phyloP scores from a whole-genome alignment of 192 early-diverging fungal species.

The Rhizophagus clarus region DNA sequence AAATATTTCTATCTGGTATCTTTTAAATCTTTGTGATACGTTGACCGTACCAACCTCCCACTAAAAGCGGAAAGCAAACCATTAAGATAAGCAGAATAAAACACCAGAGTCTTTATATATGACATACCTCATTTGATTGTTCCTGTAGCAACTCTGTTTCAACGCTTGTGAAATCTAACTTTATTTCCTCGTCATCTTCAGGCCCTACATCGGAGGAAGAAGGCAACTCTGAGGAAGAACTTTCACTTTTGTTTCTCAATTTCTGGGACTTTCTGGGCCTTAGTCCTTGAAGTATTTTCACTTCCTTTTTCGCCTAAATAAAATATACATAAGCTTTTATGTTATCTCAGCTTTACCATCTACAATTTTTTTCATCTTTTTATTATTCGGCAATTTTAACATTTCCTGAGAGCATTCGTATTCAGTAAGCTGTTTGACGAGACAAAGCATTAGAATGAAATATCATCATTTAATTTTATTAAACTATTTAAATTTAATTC shows the following conservation, averaged over 20 bases:
- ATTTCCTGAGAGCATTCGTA: too few relatives aligned
- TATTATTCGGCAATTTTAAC: too few relatives aligned
- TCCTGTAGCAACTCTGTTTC: conserved; percentile 10
- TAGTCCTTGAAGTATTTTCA: background rate
- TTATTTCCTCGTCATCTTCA: conserved; percentile 30
- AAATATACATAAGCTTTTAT: too few relatives aligned
- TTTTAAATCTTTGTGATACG: conserved; percentile 24
- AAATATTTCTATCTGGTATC: conserved; percentile 30
- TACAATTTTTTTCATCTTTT: too few relatives aligned
- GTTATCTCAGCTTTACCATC: too few relatives aligned
- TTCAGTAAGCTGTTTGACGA: too few relatives aligned
- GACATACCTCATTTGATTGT: conserved; percentile 23
- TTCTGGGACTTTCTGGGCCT: conserved; percentile 3
- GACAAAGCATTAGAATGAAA: too few relatives aligned
- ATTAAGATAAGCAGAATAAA: conserved; percentile 26
- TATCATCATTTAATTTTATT: too few relatives aligned
- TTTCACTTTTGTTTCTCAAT: conserved; percentile 14
- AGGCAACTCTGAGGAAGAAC: conserved; percentile 8
- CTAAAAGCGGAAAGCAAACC: conserved; percentile 20
- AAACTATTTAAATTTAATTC: too few relatives aligned
- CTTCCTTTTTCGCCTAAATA: background rate
- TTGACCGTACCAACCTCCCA: conserved; percentile 17
- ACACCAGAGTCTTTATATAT: conserved; percentile 20
- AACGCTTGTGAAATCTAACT: conserved; percentile 27
- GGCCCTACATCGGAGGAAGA: conserved; percentile 11